Evolutionary conservation across 176 grass and related monocot species (phyloP).

Genomic region (Melocanna baccifera): DNA sequence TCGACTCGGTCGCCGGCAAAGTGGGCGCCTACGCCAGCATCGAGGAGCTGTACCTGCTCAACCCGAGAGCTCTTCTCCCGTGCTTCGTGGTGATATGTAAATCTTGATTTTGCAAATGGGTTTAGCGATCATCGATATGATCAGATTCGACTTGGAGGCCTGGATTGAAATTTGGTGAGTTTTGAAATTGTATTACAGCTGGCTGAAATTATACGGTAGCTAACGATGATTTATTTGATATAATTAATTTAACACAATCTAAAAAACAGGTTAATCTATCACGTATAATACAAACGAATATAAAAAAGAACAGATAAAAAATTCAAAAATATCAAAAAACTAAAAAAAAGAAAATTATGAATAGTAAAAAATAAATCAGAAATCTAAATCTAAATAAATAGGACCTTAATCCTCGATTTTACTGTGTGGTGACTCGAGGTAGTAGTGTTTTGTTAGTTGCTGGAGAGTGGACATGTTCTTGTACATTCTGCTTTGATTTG

Average conservation of each 20-base stretch:
- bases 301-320: too few relatives aligned
- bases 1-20: conserved; percentile 74
- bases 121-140: neutral
- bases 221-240: too few relatives aligned
- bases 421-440: neutral
- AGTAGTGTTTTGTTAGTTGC: neutral
- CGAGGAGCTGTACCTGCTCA: conserved; percentile 68
- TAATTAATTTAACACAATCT: too few relatives aligned
- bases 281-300: too few relatives aligned
- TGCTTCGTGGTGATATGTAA: conserved; percentile 76
- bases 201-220: too few relatives aligned
- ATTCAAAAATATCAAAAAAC: too few relatives aligned
- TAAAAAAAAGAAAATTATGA: too few relatives aligned
- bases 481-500: neutral
- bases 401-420: neutral
- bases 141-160: neutral
- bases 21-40: conserved; percentile 48
- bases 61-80: conserved; percentile 64
- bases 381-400: too few relatives aligned
- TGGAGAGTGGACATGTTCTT: neutral
- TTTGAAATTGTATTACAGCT: too few relatives aligned
- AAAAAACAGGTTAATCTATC: too few relatives aligned
- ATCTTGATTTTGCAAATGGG: conserved; percentile 23
- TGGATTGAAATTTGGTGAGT: too few relatives aligned
- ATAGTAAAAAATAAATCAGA: too few relatives aligned